Evolutionary conservation across 768 basidiomycete genomes (phyloP), one percentile per base, ranked within the genome.

Genomic region (Suillus subalutaceus): DNA sequence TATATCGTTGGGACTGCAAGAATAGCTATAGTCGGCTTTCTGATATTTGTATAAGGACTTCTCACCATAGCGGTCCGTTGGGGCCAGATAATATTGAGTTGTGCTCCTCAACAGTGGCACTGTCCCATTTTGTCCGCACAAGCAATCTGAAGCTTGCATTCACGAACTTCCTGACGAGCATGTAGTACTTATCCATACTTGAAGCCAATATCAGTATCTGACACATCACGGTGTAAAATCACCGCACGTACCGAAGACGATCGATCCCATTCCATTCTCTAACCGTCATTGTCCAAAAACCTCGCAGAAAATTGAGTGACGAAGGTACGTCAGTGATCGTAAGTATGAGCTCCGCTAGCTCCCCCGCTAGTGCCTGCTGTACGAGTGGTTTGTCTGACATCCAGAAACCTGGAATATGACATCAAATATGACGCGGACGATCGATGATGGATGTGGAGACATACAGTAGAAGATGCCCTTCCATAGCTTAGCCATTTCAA

Each of bases 311-410:
- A 12, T 82, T 82, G 2, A 98, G 78, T 2, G 95, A 86, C 50
- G 87, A 79, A 30, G 81, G 66, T 3, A 83, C 79, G 65, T 83
- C 79, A 35, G 85, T 80, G 53, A 96, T 93, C 12, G 82, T 85
- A 58, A 98, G 79, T 6, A 96, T 72, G 46, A 98, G 81, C 69
- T 94, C 89, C 20, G 97, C 92, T 46, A 99, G 79, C 71, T 96
- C 93, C 18, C 85, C 82, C 0, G 97, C 94, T 18, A 99, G 85
- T 16, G 89, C 90, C 75, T 99, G 97, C 75, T 99, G 97, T 9
- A 98, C 92, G 10, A 96, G 85, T 5, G 96, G 96, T 75, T 99
- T 99, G 79, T 99, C 97, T 12, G 96, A 98, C 96, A 98, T 98
- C 96, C 97, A 99, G 79, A 96, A 99, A 75, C 97, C 96, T 97